phyloP scores from a whole-genome alignment of 2,329 filamentous ascomycete species.

The Talaromyces sp. region DNA sequence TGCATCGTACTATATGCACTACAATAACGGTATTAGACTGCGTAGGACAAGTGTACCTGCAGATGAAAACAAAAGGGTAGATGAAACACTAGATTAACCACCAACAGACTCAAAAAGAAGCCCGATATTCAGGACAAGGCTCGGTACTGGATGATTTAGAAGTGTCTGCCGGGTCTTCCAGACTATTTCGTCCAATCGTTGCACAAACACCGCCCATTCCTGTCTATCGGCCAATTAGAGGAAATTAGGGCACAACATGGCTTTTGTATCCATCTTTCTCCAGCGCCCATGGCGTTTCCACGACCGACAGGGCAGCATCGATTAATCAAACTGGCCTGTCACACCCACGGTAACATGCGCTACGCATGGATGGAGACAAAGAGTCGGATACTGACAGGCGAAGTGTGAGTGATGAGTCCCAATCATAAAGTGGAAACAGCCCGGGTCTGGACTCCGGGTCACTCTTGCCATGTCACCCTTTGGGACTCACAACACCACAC shows the following conservation, averaged over 20 bases:
- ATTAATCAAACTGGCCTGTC: background rate
- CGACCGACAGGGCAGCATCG: background rate
- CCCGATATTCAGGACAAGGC: background rate
- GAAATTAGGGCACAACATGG: background rate
- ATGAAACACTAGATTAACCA: background rate
- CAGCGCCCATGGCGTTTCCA: background rate
- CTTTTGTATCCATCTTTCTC: background rate
- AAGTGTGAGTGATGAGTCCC: background rate
- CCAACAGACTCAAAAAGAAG: no score
- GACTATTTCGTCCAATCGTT: background rate
- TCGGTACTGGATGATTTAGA: background rate
- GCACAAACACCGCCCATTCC: background rate
- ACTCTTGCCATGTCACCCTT: background rate
- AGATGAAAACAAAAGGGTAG: background rate
- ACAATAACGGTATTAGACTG: background rate
- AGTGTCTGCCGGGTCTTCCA: background rate
- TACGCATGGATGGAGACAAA: background rate
- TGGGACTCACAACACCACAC: background rate
- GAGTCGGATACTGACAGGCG: background rate
- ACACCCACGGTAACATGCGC: background rate
- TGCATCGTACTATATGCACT: background rate
- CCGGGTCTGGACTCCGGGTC: constrained; percentile 2
- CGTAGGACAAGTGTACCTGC: background rate
- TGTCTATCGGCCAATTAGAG: background rate
- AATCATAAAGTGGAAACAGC: background rate